Base-by-base conservation (phyloP, 176 grass and related monocot species). In the Eleusine indica region DNA sequence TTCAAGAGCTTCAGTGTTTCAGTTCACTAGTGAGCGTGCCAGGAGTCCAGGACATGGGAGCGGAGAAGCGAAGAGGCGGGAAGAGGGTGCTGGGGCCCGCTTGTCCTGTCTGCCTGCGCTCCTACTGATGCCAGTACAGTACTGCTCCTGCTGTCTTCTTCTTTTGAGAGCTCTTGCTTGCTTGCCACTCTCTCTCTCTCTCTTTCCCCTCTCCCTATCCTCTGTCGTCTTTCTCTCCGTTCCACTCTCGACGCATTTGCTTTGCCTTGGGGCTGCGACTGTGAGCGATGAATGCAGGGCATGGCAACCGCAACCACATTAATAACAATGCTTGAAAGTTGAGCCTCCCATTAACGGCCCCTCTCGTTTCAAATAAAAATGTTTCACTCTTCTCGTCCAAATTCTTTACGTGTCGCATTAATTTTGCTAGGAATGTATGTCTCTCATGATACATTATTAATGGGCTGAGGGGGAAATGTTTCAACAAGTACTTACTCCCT, bases 251-350 rank as follows among this genome's bases (percentile, higher is more conserved):
- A 53, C 51, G 51, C 48, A 47, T 47, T 47, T 44, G 42, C 42
- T 44, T 44, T 47, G 44, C 44, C 44, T 46, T 10, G 44, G 44
- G 44, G 44, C 44, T 53, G 47, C 2, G 10, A 10, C 47, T 3
- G 51, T 53, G 13, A 52, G 49, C 13, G 76, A 83, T 90, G n/a
- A 83, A 87, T 75, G 68, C 83, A 83, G 53, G 30, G 71, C 71
- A 35, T 30, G 28, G 13, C 7, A 28, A 18, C 53, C 17, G 53
- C 53, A 21, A 47, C 38, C 19, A 37, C 43, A 28, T 48, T 73
- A 51, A 62, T 51, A 61, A 79, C 53, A 77, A 30, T 14, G 60
- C 4, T 61, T 25, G 74, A 57, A 13, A 4, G 19, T 18, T 78
- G 57, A 64, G 57, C 57, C 75, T 46, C 14, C 2, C 75, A 78